Evolutionary conservation across 2,329 filamentous ascomycete genomes (phyloP).

Genomic region (Coniochaeta sp.): DNA sequence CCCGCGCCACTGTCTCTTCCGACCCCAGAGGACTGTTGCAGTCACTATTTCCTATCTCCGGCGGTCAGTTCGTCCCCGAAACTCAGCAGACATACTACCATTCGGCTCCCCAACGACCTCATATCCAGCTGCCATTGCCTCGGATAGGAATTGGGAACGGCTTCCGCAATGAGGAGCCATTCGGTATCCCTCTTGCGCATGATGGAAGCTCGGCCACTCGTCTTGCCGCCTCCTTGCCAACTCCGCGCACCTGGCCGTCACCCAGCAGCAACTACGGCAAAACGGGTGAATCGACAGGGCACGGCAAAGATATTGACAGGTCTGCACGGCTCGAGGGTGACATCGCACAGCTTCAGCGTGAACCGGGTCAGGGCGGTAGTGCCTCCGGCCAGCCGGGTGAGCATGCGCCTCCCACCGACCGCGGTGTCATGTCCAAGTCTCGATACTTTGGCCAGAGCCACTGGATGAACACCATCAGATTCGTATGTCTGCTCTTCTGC

Average conservation of each 20-base stretch:
- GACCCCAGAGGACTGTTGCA: too few relatives aligned
- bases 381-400: not conserved
- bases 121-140: not conserved
- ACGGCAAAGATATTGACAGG: not conserved
- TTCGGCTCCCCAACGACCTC: not conserved
- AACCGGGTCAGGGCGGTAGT: not conserved
- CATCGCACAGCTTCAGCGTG: not conserved
- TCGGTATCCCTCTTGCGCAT: not conserved
- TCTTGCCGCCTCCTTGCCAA: not conserved
- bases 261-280: not conserved
- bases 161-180: not conserved
- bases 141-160: not conserved
- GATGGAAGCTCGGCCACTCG: not conserved
- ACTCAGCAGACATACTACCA: not conserved
- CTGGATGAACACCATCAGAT: constrained; percentile 37
- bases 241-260: not conserved
- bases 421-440: constrained; percentile 33
- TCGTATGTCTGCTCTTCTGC: constrained; percentile 24
- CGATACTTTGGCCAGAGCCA: constrained; percentile 42
- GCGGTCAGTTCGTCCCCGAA: not conserved
- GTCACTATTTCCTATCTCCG: not conserved
- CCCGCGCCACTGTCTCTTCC: too few relatives aligned
- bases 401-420: not conserved
- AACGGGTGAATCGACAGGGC: not conserved
- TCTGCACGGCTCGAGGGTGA: not conserved